Conservation (phyloP, 139 green algal genomes). For the Tetradesmus lagerheimii region DNA sequence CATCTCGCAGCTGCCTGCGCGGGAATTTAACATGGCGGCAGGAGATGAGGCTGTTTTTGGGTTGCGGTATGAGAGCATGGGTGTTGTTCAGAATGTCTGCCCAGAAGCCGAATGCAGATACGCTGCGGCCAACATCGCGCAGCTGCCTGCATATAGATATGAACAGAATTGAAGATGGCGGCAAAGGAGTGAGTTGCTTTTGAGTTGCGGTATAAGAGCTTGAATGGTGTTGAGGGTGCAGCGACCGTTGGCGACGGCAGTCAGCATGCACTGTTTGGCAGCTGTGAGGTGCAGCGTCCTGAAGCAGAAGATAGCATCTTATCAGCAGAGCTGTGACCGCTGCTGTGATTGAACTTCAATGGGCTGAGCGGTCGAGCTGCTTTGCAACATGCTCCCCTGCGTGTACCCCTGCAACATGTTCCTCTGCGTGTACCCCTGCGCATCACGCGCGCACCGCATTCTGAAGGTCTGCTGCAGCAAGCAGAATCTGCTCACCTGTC, state of each 20-base stretch:
- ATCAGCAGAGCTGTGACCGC: not conserved
- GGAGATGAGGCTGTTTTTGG: no score
- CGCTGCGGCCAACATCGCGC: constrained; percentile 69
- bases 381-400: no score
- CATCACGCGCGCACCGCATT: not conserved
- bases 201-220: no score
- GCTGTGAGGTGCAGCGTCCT: no score
- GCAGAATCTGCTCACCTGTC: constrained; percentile 64
- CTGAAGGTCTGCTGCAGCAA: not conserved
- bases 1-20: constrained; percentile 53
- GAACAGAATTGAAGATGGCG: no score
- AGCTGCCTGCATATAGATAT: constrained; percentile 35
- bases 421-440: no score
- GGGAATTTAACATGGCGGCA: not conserved
- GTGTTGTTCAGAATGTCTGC: constrained; percentile 77
- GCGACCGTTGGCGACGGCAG: not conserved
- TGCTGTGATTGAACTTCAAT: not conserved
- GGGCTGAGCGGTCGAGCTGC: not conserved
- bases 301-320: no score
- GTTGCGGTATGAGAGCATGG: no score
- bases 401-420: no score
- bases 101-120: constrained; percentile 79
- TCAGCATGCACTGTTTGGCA: not conserved
- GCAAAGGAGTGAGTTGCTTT: no score
- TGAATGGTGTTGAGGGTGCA: no score